Evolutionary conservation across 371 early-diverging fungal species (phyloP).

Genomic region (Mortierella polycephala): DNA sequence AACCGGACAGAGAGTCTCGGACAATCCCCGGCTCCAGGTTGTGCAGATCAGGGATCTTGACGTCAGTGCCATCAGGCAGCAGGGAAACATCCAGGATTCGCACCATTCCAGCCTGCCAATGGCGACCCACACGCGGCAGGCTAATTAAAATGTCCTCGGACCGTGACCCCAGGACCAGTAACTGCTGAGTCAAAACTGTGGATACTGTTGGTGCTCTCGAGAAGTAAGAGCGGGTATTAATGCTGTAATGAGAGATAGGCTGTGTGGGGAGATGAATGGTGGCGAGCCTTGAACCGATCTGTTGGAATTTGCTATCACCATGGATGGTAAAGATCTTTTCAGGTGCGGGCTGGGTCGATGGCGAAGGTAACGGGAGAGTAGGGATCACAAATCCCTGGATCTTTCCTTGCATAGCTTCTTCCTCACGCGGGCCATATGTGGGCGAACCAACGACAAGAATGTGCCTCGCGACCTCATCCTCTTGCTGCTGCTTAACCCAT

Average conservation of each 20-base stretch:
- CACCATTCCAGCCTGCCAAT: slow-evolving; percentile 48
- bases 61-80: slow-evolving; percentile 13
- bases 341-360: neutral
- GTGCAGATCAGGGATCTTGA: slow-evolving; percentile 14
- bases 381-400: slow-evolving; percentile 41
- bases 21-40: slow-evolving; percentile 14
- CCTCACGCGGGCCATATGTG: slow-evolving; percentile 19
- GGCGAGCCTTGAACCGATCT: slow-evolving; percentile 34
- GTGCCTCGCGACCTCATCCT: neutral
- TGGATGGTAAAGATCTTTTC: slow-evolving; percentile 35
- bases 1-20: slow-evolving; percentile 29
- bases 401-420: slow-evolving; percentile 38
- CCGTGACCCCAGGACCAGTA: slow-evolving; percentile 37
- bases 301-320: slow-evolving; percentile 38
- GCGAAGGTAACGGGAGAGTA: neutral
- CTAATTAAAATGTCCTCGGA: slow-evolving; percentile 27
- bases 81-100: slow-evolving; percentile 26
- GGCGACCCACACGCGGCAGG: slow-evolving; percentile 27
- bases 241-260: neutral
- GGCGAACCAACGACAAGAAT: slow-evolving; percentile 47
- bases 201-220: neutral
- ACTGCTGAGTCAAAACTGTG: neutral
- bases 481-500: neutral
- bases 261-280: neutral
- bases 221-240: neutral